Conservation (phyloP, 148 eudicot species). For the Vaccinium myrtillus region DNA sequence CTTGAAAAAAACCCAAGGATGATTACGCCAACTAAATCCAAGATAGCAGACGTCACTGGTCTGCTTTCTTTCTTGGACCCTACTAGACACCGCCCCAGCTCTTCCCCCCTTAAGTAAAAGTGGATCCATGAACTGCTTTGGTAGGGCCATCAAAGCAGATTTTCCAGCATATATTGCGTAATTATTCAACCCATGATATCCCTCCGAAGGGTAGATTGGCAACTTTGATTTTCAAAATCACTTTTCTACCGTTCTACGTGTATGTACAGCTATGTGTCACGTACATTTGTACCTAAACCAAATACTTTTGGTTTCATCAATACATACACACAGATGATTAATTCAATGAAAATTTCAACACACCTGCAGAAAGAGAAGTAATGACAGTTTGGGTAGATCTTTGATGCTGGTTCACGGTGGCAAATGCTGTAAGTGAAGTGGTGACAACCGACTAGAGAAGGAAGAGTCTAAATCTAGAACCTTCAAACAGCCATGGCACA, state of each 20-base stretch:
- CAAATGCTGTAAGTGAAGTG: neutral
- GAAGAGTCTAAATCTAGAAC: neutral
- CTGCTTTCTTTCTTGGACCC: neutral
- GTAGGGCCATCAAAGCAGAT: neutral
- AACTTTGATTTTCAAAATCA: neutral
- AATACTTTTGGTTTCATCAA: neutral
- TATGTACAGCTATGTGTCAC: neutral
- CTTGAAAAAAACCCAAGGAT: neutral
- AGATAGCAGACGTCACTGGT: neutral
- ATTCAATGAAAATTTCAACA: neutral
- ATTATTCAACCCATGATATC: neutral
- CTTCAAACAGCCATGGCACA: neutral
- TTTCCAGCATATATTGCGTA: neutral
- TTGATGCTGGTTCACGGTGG: neutral
- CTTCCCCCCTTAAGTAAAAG: neutral
- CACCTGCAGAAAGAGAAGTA: neutral
- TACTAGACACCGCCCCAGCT: neutral
- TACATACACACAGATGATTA: neutral
- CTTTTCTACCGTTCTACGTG: neutral
- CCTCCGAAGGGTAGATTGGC: neutral
- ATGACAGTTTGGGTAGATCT: neutral
- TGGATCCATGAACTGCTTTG: neutral
- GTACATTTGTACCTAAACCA: neutral
- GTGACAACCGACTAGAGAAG: neutral
- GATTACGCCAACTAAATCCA: neutral